Percentiles rank a stretch among this genome's conserved stretches.
These are phyloP conservation scores for Protomyces lactucae-debilis DNA, from an alignment of 1,139 yeast species.

Conservation along the genomic window DNA sequence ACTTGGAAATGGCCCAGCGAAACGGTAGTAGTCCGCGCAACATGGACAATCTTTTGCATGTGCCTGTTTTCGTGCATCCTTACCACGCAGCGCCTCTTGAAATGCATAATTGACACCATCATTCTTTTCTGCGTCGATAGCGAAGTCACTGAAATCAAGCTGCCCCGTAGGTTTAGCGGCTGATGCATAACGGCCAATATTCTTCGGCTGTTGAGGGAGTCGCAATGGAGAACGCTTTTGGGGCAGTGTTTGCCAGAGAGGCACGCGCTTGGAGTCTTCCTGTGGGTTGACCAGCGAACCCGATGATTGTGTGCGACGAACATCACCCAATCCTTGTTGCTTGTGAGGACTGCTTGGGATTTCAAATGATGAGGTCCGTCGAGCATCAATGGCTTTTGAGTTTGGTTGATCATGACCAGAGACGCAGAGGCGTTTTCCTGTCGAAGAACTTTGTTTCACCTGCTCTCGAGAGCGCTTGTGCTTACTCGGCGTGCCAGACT, in stretches of 20 bases:
- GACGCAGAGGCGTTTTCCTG: background rate
- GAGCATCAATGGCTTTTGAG: no score
- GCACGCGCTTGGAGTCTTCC: background rate
- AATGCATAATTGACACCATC: slow-evolving; percentile 34
- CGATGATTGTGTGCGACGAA: background rate
- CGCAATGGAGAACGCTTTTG: background rate
- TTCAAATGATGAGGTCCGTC: no score
- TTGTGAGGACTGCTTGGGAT: background rate
- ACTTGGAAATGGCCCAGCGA: slow-evolving; percentile 34
- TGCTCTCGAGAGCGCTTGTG: no score
- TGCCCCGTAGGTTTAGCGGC: background rate
- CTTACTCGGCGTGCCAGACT: background rate
- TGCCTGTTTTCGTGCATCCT: slow-evolving; percentile 33
- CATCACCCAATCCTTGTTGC: background rate
- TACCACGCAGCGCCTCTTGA: slow-evolving; percentile 35
- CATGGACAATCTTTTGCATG: slow-evolving; percentile 37
- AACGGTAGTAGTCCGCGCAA: slow-evolving; percentile 35
- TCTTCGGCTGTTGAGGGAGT: background rate
- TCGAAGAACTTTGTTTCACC: no score
- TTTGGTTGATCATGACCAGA: no score
- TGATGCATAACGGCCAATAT: background rate
- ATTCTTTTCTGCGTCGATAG: slow-evolving; percentile 34
- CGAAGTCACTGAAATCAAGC: slow-evolving; percentile 34
- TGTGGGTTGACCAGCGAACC: background rate
- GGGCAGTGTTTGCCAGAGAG: background rate